phyloP scores from a whole-genome alignment of 108 stramenopile genomes.

The Cylindrotheca closterium region DNA sequence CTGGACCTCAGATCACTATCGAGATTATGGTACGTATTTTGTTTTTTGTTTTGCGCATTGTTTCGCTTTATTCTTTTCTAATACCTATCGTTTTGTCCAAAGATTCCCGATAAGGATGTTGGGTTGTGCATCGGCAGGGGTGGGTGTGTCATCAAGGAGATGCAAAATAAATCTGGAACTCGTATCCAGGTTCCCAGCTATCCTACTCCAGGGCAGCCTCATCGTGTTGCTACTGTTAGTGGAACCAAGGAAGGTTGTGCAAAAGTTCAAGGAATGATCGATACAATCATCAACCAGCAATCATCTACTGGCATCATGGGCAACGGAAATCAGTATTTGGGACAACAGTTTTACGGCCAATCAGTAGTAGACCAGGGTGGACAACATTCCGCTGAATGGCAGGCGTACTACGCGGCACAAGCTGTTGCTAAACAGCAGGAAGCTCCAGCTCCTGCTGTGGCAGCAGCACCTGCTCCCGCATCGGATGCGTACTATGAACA shows the following conservation, averaged over 20 bases:
- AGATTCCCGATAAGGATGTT: constrained; percentile 83
- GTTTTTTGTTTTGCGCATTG: background rate
- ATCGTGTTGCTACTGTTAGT: constrained; percentile 79
- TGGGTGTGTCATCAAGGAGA: constrained; percentile 86
- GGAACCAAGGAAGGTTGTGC: constrained; percentile 73
- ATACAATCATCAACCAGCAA: constrained; percentile 77
- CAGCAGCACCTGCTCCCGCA: constrained; percentile 40
- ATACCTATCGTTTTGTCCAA: background rate
- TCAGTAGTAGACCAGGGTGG: constrained; percentile 11
- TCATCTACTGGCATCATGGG: constrained; percentile 76
- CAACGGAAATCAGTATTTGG: constrained; percentile 24
- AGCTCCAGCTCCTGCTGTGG: constrained; percentile 19
- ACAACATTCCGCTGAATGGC: constrained; percentile 40
- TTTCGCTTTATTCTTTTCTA: background rate
- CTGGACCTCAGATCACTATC: constrained; percentile 49
- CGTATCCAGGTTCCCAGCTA: constrained; percentile 85
- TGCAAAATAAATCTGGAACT: constrained; percentile 76
- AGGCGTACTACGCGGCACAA: constrained; percentile 44
- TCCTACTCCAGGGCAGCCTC: constrained; percentile 63
- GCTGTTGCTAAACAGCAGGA: constrained; percentile 23
- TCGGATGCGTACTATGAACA: constrained; percentile 87
- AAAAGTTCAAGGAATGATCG: constrained; percentile 70
- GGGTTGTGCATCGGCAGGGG: constrained; percentile 87
- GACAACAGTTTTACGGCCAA: constrained; percentile 11
- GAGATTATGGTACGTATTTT: constrained; percentile 61